Base-by-base conservation (phyloP, 2,329 filamentous ascomycete genomes). In the Ceratocystis ficicola region DNA sequence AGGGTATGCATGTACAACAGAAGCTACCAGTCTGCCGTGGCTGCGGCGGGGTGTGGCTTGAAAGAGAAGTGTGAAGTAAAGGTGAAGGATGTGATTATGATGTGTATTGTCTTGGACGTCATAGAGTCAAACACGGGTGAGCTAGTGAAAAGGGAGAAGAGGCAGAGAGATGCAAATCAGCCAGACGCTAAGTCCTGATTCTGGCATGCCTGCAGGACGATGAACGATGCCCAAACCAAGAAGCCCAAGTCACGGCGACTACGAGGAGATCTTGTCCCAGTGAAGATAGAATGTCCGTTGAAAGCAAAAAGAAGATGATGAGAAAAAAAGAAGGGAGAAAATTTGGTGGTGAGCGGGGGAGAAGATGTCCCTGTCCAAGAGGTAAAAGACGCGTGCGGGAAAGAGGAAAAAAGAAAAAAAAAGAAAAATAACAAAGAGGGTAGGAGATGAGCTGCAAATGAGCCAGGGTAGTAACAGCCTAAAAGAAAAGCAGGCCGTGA, bases 391-490 rank as follows among this genome's bases (percentile, higher is more conserved):
- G 48, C 48, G 48, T 52, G 48, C 5, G 25, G 25, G 22, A 52
- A 50, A 3, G 22, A 52, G 20, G n/a, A 8, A 48, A 48, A 48
- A 48, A 48, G 7, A 10, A 8, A 20, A 5, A 48, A 44, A 17
- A 17, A 63, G 10, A 17, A 50, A 32, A 64, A n/a, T 1, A 36
- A 52, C 3, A 64, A 32, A 25, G 36, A 28, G 15, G 25, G 48
- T 12, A 25, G 25, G 48, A 52, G 48, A 52, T 52, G 48, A 25
- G 48, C 15, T 52, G 1, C 48, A 52, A 52, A 52, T 15, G 20
- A 25, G 15, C 48, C 20, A 52, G 20, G 48, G 46, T 48, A 48
- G 63, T 52, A 52, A 28, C 48, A 52, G 48, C 48, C 48, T 52
- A 25, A 52, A 52, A 52, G 8, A 52, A 52, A 5, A 25, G 48